phyloP scores from a whole-genome alignment of 179 eudicot genomes.

The Camellia oleifera region DNA sequence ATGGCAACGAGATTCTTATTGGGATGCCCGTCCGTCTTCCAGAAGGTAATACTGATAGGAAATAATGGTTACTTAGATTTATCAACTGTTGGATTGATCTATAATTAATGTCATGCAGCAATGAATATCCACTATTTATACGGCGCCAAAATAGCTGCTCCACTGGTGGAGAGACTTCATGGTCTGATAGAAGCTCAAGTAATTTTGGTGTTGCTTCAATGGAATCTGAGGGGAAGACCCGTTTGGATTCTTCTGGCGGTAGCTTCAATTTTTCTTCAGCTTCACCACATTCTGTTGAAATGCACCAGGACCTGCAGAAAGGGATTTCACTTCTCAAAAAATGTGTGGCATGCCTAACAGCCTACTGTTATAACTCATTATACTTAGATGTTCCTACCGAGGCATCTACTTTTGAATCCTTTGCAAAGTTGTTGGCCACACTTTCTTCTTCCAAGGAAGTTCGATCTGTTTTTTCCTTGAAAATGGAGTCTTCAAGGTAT shows the following conservation, averaged over 20 bases:
- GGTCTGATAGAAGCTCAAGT: slow-evolving; percentile 89
- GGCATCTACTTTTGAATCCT: slow-evolving; percentile 93
- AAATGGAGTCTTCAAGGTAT: slow-evolving; percentile 84
- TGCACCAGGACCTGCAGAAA: slow-evolving; percentile 89
- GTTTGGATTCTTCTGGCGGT: slow-evolving; percentile 71
- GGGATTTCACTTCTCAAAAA: slow-evolving; percentile 98
- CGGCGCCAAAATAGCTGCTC: slow-evolving; percentile 85
- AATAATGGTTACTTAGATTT: neutral
- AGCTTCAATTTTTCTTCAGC: slow-evolving; percentile 85
- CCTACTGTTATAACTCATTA: slow-evolving; percentile 85
- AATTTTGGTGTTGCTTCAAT: slow-evolving; percentile 76
- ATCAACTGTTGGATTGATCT: slow-evolving; percentile 11
- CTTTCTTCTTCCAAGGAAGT: slow-evolving; percentile 97
- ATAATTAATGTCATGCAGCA: slow-evolving; percentile 45
- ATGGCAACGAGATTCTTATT: slow-evolving; percentile 98
- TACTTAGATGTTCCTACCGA: slow-evolving; percentile 82
- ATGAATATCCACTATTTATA: slow-evolving; percentile 92
- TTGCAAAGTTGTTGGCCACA: slow-evolving; percentile 77
- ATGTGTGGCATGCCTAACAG: slow-evolving; percentile 94
- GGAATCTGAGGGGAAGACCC: slow-evolving; percentile 72
- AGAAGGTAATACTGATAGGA: slow-evolving; percentile 56
- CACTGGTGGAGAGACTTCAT: slow-evolving; percentile 81
- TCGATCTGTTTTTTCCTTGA: slow-evolving; percentile 69
- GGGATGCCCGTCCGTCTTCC: slow-evolving; percentile 97
- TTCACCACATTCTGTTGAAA: slow-evolving; percentile 76